These are phyloP conservation scores for Mortierella hygrophila DNA, from an alignment of 192 early-diverging fungal genomes.

Conservation along the genomic window DNA sequence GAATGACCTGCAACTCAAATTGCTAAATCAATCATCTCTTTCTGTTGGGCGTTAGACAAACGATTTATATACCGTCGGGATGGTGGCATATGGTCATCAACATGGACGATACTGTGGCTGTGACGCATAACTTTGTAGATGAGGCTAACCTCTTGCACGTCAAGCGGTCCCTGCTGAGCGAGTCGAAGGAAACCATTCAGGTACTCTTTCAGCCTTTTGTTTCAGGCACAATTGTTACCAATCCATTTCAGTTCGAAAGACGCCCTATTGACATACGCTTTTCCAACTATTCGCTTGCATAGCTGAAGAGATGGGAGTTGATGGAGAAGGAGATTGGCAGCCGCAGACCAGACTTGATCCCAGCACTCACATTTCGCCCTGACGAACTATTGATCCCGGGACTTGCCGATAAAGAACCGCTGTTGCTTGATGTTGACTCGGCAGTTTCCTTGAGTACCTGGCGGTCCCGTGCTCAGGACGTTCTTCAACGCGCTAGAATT, in stretches of 20 bases:
- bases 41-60: slow-evolving; percentile 34
- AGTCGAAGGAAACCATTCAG: slow-evolving; percentile 12
- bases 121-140: slow-evolving; percentile 59
- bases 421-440: slow-evolving; percentile 14
- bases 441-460: neutral
- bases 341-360: slow-evolving; percentile 37
- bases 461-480: slow-evolving; percentile 4
- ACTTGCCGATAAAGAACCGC: neutral
- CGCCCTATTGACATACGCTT: neutral
- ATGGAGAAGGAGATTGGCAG: slow-evolving; percentile 25
- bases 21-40: neutral
- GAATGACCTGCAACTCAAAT: too few species aligned
- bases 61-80: slow-evolving; percentile 61
- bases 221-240: neutral
- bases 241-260: neutral
- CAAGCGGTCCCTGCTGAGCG: slow-evolving; percentile 12
- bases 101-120: slow-evolving; percentile 58
- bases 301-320: slow-evolving; percentile 30
- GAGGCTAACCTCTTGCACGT: slow-evolving; percentile 49
- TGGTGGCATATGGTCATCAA: slow-evolving; percentile 64
- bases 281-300: neutral
- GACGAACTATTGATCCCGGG: neutral
- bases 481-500: neutral
- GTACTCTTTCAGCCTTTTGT: slow-evolving; percentile 2
- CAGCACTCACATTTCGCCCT: neutral